Evolutionary conservation across 2,329 filamentous ascomycete species (phyloP), one percentile per base, ranked within the genome.

Genomic region (Penicillium capsulatum): DNA sequence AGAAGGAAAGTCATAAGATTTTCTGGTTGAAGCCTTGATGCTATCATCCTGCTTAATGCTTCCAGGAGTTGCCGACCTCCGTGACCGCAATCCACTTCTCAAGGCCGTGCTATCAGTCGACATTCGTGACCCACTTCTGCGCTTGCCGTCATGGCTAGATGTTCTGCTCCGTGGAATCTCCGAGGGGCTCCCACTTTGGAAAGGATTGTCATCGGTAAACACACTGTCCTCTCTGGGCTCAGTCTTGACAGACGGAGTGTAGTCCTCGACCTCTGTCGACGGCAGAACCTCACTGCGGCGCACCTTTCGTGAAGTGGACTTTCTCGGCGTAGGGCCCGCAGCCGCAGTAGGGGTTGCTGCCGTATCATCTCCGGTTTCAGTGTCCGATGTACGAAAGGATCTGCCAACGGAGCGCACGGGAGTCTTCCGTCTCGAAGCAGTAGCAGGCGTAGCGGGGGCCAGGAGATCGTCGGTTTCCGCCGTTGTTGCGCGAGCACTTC

Each of bases 181-280:
- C 1, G 65, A 63, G n/a, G 69, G 60, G 4, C 83, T 85, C 28
- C 88, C 84, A 59, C 85, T 86, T 63, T 97, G 91, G 60, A 97
- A 97, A 0, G 91, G 90, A 57, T 97, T 97, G 38, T 96, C 88
- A 52, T 83, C 77, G 1, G 84, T 88, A 64, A 97, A 97, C 20
- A 85, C 83, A 55, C 75, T 84, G 22, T 77, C 75, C 5, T 76
- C 73, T 27, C 57, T 61, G 6, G 58, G 61, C 30, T 73, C 68
- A 7, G 67, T 56, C 47, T 75, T 76, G 13, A 69, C 47, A 13
- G 53, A 61, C 5, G 67, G 59, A 4, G 65, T 58, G 8, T 59
- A 58, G n/a, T 60, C 54, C 16, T 67, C 59, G 6, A 58, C 47
- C 47, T 67, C 61, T 3, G 51, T 64, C 2, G 65, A 64, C 9